phyloP scores from a whole-genome alignment of 441 rosid species.

The Arabidopsis lyrata region DNA sequence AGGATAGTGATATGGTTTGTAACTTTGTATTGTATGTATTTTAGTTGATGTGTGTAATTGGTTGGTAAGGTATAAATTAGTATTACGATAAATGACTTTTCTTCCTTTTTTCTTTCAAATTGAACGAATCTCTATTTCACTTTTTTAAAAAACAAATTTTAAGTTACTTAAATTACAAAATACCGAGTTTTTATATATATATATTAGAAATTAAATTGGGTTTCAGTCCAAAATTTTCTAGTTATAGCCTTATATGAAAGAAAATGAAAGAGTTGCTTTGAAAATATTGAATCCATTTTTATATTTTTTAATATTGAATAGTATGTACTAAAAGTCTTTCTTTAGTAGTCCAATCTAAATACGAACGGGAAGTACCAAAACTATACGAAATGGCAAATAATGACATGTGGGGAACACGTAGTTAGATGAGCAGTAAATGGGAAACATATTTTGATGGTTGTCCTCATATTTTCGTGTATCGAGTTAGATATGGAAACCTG shows the following conservation, averaged over 20 bases:
- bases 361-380: slow-evolving; percentile 22
- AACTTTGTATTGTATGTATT: too few relatives aligned
- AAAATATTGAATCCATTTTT: neutral
- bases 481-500: neutral
- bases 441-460: slow-evolving; percentile 30
- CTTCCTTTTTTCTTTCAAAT: too few relatives aligned
- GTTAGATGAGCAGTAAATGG: slow-evolving; percentile 39
- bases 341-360: slow-evolving; percentile 6
- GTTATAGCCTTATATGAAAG: neutral
- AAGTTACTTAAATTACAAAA: too few relatives aligned
- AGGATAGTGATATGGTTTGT: too few relatives aligned
- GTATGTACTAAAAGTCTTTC: slow-evolving; percentile 23
- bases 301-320: too few relatives aligned
- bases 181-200: too few relatives aligned
- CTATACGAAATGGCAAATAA: slow-evolving; percentile 23
- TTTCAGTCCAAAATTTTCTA: neutral
- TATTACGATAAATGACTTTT: too few relatives aligned
- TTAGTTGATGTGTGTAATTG: too few relatives aligned
- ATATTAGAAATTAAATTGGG: too few relatives aligned
- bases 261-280: neutral
- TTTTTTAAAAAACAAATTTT: too few relatives aligned
- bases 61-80: too few relatives aligned
- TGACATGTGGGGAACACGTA: slow-evolving; percentile 40
- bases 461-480: slow-evolving; percentile 19
- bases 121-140: too few relatives aligned